Percentiles rank a stretch among this genome's conserved stretches.
Conservation (phyloP, 176 grass and related monocot genomes). For the Eragrostis curvula region DNA sequence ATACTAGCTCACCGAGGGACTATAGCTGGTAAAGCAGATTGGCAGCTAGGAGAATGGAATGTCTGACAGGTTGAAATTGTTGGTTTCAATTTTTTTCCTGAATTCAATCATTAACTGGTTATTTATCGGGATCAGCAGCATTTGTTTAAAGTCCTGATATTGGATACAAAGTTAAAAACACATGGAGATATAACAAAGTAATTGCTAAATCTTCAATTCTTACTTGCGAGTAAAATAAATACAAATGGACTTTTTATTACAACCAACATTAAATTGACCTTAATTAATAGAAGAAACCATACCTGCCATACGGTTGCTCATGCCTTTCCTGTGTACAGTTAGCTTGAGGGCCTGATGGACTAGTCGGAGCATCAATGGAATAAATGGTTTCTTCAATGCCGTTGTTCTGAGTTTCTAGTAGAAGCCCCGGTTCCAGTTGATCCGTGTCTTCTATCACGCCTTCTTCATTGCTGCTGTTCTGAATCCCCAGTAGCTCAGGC, state of each 20-base stretch:
- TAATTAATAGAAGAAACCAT: conserved; percentile 47
- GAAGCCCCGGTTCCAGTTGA: conserved; percentile 14
- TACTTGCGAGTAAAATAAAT: conserved; percentile 23
- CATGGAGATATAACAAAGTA: neutral
- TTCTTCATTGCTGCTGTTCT: neutral
- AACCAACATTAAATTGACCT: neutral
- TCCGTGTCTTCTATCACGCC: neutral
- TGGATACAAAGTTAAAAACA: conserved; percentile 13
- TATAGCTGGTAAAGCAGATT: conserved; percentile 29
- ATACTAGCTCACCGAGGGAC: conserved; percentile 15
- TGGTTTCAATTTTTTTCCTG: conserved; percentile 1
- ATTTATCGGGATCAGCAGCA: neutral
- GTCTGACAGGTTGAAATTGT: neutral
- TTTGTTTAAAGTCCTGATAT: conserved; percentile 3
- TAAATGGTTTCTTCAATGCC: conserved; percentile 20
- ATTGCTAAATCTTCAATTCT: neutral
- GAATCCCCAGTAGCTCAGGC: no score
- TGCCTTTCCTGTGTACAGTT: neutral
- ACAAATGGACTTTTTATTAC: neutral
- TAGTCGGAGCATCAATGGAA: conserved; percentile 35
- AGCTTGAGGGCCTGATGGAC: conserved; percentile 24
- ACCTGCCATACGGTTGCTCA: conserved; percentile 39
- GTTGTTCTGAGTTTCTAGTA: conserved; percentile 28
- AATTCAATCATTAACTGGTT: neutral
- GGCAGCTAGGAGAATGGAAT: conserved; percentile 26